Conservation (phyloP, 1,139 yeast genomes). For the Debaryomyces subglobosus region DNA sequence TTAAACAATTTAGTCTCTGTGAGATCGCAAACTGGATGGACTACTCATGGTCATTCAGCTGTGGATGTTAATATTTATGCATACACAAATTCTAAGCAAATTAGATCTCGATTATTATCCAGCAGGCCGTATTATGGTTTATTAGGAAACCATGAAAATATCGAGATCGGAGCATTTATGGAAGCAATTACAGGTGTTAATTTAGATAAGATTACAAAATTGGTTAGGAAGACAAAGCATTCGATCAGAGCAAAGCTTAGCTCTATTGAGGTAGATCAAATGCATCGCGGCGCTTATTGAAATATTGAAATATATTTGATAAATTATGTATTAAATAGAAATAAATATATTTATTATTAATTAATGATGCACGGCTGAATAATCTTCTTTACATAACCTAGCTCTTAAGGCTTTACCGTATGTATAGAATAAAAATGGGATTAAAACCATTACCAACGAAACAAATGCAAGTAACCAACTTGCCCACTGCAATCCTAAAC, state of each 20-base stretch:
- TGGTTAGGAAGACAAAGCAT: conserved; percentile 49
- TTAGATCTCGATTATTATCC: conserved; percentile 37
- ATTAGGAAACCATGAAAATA: conserved; percentile 82
- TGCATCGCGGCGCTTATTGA: conserved; percentile 9
- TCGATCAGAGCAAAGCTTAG: conserved; percentile 24
- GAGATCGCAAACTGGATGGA: conserved; percentile 83
- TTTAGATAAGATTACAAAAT: conserved; percentile 52
- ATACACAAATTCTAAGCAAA: conserved; percentile 54
- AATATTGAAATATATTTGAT: neutral
- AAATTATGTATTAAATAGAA: conserved; percentile 6
- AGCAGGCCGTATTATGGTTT: conserved; percentile 45
- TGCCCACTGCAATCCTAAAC: conserved; percentile 80
- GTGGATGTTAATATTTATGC: conserved; percentile 88
- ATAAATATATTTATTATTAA: neutral
- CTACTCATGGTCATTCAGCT: conserved; percentile 88
- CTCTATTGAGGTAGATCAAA: conserved; percentile 1
- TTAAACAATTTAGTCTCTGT: conserved; percentile 62
- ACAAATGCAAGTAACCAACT: conserved; percentile 82
- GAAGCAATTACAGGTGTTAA: conserved; percentile 58
- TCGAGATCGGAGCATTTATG: conserved; percentile 76
- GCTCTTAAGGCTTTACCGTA: conserved; percentile 69
- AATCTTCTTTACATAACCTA: conserved; percentile 68
- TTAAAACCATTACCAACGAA: conserved; percentile 78
- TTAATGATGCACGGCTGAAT: conserved; percentile 26
- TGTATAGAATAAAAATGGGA: conserved; percentile 77